These are phyloP conservation scores for Ophiostoma montium DNA, from an alignment of 2,329 filamentous ascomycete species.

Conservation along the genomic window DNA sequence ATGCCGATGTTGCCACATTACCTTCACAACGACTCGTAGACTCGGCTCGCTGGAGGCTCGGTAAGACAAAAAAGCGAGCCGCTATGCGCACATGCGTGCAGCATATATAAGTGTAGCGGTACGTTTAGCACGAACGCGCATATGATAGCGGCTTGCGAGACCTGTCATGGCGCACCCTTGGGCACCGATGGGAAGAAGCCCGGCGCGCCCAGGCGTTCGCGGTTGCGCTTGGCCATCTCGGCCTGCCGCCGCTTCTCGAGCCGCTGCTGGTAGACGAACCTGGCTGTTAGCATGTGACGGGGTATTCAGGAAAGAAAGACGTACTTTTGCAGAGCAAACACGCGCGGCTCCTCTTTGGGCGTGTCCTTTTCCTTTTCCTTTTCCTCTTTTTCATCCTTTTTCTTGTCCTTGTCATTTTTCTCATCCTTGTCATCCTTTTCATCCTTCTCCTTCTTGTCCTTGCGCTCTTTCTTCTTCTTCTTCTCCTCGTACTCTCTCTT, in stretches of 20 bases:
- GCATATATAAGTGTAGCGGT: too few relatives aligned
- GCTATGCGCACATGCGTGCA: too few relatives aligned
- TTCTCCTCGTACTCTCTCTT: constrained; percentile 69
- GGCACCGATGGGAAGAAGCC: constrained; percentile 77
- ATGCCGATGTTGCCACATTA: too few relatives aligned
- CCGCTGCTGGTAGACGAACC: constrained; percentile 75
- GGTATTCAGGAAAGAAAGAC: constrained; percentile 10
- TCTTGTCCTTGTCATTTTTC: constrained; percentile 27
- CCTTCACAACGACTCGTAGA: too few relatives aligned
- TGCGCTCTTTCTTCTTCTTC: constrained; percentile 53
- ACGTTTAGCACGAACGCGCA: too few relatives aligned
- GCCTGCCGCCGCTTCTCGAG: constrained; percentile 63
- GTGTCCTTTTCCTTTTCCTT: constrained; percentile 20
- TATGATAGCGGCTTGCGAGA: too few relatives aligned
- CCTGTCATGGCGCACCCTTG: constrained; percentile 38
- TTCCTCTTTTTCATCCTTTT: constrained; percentile 28
- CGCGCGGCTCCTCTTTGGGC: constrained; percentile 53
- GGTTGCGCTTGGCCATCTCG: constrained; percentile 68
- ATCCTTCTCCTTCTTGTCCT: constrained; percentile 44
- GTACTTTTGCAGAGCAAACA: constrained; percentile 75
- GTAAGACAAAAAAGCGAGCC: too few relatives aligned
- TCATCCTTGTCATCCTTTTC: constrained; percentile 34
- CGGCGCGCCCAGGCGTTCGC: constrained; percentile 65
- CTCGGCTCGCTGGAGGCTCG: too few relatives aligned
- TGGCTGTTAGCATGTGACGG: constrained; percentile 20